These are phyloP conservation scores for Thelephora terrestris DNA, from an alignment of 1,284 basidiomycete genomes.

Conservation along the genomic window DNA sequence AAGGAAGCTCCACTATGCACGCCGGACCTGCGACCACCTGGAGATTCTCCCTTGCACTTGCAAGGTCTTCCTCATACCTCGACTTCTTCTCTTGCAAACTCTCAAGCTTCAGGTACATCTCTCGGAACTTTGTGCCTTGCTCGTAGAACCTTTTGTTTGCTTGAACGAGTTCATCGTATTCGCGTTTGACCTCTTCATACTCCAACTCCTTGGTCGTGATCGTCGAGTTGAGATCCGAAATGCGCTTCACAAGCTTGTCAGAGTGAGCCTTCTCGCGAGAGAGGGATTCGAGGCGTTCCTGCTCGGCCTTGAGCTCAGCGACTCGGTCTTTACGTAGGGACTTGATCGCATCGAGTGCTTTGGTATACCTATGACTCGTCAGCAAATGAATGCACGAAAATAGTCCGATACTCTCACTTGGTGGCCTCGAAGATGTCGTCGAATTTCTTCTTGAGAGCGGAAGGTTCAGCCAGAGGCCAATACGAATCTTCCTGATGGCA, in stretches of 20 bases:
- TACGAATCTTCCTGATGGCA: slow-evolving; percentile 99
- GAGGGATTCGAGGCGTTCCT: slow-evolving; percentile 76
- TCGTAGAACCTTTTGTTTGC: slow-evolving; percentile 81
- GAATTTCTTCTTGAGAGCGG: slow-evolving; percentile 93
- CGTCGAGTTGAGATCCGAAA: slow-evolving; percentile 50
- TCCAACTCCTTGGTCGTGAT: slow-evolving; percentile 70
- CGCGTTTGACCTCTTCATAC: slow-evolving; percentile 59
- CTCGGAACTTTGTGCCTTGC: slow-evolving; percentile 74
- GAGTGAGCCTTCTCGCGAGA: slow-evolving; percentile 81
- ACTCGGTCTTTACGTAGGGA: slow-evolving; percentile 81
- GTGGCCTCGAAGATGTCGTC: slow-evolving; percentile 99
- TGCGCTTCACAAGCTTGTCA: slow-evolving; percentile 68
- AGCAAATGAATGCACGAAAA: neutral
- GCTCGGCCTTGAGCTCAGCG: slow-evolving; percentile 88
- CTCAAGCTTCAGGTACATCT: slow-evolving; percentile 70
- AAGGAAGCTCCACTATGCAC: neutral
- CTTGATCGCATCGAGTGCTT: slow-evolving; percentile 94
- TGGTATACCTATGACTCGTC: slow-evolving; percentile 69
- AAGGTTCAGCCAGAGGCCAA: slow-evolving; percentile 93
- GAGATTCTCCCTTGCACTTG: slow-evolving; percentile 58
- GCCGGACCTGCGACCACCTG: slow-evolving; percentile 61
- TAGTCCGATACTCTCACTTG: slow-evolving; percentile 37
- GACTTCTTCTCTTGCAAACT: slow-evolving; percentile 55
- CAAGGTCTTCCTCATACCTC: slow-evolving; percentile 44
- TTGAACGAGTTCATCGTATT: slow-evolving; percentile 58